Conservation (phyloP, 805 yeast species). For the Candida morakotiae region DNA sequence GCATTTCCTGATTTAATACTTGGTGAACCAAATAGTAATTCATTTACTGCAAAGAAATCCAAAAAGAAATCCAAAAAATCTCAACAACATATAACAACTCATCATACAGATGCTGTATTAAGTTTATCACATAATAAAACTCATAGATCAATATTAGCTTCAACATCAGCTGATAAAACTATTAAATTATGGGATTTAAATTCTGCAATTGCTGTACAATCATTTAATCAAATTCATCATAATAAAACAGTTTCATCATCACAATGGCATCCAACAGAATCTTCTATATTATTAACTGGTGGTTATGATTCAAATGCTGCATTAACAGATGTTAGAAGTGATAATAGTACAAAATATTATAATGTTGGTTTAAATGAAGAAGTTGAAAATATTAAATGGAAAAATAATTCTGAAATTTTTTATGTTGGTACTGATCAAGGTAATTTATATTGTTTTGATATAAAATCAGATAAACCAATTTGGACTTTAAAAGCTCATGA, state of each 20-base stretch:
- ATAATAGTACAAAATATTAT: slow-evolving; percentile 60
- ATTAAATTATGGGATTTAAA: slow-evolving; percentile 93
- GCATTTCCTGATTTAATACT: slow-evolving; percentile 92
- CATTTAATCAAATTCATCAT: slow-evolving; percentile 67
- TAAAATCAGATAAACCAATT: slow-evolving; percentile 66
- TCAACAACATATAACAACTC: slow-evolving; percentile 56
- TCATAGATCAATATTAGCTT: slow-evolving; percentile 82
- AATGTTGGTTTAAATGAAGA: slow-evolving; percentile 68
- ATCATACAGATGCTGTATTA: slow-evolving; percentile 92
- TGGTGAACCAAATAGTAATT: slow-evolving; percentile 62
- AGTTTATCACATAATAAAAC: slow-evolving; percentile 77
- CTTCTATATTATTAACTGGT: slow-evolving; percentile 75
- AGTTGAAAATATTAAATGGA: slow-evolving; percentile 80
- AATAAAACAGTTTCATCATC: slow-evolving; percentile 80
- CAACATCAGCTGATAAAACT: slow-evolving; percentile 93
- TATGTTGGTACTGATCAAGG: slow-evolving; percentile 92
- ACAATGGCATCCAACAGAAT: slow-evolving; percentile 74
- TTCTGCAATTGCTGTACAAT: slow-evolving; percentile 70
- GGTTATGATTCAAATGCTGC: slow-evolving; percentile 88
- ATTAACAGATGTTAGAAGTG: slow-evolving; percentile 79
- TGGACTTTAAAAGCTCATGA: slow-evolving; percentile 99
- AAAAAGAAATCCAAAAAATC: slow-evolving; percentile 50
- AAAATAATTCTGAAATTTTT: slow-evolving; percentile 50
- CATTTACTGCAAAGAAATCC: slow-evolving; percentile 32
- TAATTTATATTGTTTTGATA: slow-evolving; percentile 82